Base-by-base conservation (phyloP, 352 stramenopile species). In the Pythium diclinum region DNA sequence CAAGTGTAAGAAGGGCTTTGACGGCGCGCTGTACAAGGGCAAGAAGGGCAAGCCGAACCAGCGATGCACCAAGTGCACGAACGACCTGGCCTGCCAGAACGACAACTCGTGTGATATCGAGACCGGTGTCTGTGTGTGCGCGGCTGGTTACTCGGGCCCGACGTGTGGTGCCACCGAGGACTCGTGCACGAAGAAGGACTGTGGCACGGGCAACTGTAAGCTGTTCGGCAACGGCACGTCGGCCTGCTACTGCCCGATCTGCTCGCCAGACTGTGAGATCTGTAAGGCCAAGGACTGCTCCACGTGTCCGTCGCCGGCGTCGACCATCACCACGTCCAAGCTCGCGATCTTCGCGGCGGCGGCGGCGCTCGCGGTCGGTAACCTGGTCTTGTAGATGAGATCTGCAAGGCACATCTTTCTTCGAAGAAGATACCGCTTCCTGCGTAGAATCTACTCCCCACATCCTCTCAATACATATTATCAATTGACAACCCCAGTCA, bases 121-220 rank as follows among this genome's bases (percentile, higher is more conserved):
- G 23, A 75, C 63, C 0, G 77, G 77, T 23, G 66, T 57, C n/a
- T 86, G 77, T 56, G 51, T 62, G 21, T 86, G 77, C 52, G 28
- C n/a, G 14, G 62, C 73, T 17, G 77, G 77, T 9, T 86, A 65
- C 62, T 74, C 53, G 21, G 77, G 77, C 36, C 53, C 69, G 16
- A 83, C 77, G 19, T 86, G 77, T 51, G 77, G 77, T 47, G 77
- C 71, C 51, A 76, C 71, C 0, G 75, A 83, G 25, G 75, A 83
- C 25, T 34, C 36, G 16, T 83, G 75, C 55, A 74, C 70, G 42
- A 74, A 47, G 53, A 62, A 56, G 30, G 52, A 59, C 25, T 83
- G 75, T 23, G 67, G 70, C 28, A 52, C 46, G 5, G 75, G 75
- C 3, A 63, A 10, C 10, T 82, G 75, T 49, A 61, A 68, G 19